Evolutionary conservation across 2,329 filamentous ascomycete species (phyloP), one percentile per base, ranked within the genome.

Genomic region (Trichoderma koningiopsis): DNA sequence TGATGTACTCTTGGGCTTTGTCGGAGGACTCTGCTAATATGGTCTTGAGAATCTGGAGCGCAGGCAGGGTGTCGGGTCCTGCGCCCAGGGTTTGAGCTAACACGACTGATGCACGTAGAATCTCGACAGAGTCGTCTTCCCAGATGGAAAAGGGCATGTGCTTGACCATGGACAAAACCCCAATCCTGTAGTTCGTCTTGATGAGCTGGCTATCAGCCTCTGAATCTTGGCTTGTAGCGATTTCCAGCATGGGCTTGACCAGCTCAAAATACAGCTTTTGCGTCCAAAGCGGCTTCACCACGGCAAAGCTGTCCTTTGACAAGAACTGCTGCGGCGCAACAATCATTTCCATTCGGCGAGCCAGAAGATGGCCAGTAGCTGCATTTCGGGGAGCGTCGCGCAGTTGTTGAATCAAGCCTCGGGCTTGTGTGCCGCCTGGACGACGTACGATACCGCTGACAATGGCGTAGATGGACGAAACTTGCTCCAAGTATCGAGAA

Each of bases 111-210:
- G 88, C 78, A 10, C 84, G 82, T 3, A 87, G 77, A 6, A 88
- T 79, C 37, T 77, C 75, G 4, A 79, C 79, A 0, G 82, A 77
- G 60, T 89, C 86, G 19, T 83, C 81, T 55, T 86, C 81, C 74
- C 87, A 89, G 22, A 87, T 81, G 2, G 80, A 75, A 64, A 84
- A 86, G 22, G 77, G 77, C 69, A 88, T 81, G 73, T 87, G 82
- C 70, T 81, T 83, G 8, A 87, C 77, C 58, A 86, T 79, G 0
- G 83, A 78, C 5, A 89, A 79, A 6, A 84, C 80, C 3, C 81
- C 83, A 33, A 87, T 79, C 35, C 84, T 81, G 63, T 82, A 83
- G 70, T 83, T 84, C 1, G 76, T 77, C 70, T 75, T 79, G 64
- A 72, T 70, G 10, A 73, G 73, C 16, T 74, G 77, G 43, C 76